Conservation (phyloP, 192 early-diverging fungal genomes). For the Coemansia sp. region DNA sequence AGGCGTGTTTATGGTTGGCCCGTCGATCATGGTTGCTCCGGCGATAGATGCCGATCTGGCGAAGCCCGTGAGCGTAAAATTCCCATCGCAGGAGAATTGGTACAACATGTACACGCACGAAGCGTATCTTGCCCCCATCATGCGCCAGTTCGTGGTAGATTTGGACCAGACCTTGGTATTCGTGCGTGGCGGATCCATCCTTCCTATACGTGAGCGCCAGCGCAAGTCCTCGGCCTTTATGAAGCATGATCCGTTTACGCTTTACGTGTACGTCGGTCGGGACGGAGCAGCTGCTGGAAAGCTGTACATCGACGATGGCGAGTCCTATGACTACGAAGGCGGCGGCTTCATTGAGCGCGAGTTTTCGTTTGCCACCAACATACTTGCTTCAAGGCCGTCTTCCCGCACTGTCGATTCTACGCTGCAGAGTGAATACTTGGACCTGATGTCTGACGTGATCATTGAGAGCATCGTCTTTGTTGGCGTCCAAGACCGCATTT, state of each 20-base stretch:
- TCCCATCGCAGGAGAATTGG: constrained; percentile 71
- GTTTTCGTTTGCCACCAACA: constrained; percentile 23
- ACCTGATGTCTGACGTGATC: background rate
- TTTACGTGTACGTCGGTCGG: constrained; percentile 75
- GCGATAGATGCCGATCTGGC: constrained; percentile 55
- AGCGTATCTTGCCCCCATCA: constrained; percentile 29
- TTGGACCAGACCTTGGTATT: constrained; percentile 75
- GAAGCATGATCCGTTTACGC: constrained; percentile 86
- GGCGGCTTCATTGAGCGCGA: constrained; percentile 68
- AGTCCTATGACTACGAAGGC: constrained; percentile 65
- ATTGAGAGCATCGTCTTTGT: background rate
- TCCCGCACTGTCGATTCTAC: constrained; percentile 14
- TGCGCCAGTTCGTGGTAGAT: constrained; percentile 65
- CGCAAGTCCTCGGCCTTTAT: constrained; percentile 79
- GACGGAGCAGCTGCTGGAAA: constrained; percentile 67
- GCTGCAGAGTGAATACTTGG: constrained; percentile 6
- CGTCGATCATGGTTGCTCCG: constrained; percentile 73
- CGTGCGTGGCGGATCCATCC: constrained; percentile 80
- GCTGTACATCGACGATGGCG: constrained; percentile 95
- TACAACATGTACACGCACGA: constrained; percentile 56
- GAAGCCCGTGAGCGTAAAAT: constrained; percentile 60
- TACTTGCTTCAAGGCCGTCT: constrained; percentile 38
- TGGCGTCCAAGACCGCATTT: background rate
- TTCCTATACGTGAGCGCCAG: constrained; percentile 80
- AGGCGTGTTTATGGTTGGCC: constrained; percentile 88